Evolutionary conservation across 78 protist genomes (phyloP), one percentile per base, ranked within the genome.

Genomic region (Dictyostelium citrinum): DNA sequence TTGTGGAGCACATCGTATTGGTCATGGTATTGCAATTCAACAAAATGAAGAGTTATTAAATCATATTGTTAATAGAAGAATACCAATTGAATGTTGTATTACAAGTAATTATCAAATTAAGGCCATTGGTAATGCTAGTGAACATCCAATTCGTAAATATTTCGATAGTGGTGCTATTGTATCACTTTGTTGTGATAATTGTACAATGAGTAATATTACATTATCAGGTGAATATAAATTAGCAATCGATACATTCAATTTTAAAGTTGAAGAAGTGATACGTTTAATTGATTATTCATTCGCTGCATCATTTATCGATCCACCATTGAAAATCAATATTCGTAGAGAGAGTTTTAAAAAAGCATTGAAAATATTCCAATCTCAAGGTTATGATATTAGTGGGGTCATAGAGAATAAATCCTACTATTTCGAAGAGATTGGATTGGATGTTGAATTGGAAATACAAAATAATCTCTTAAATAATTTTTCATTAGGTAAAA

Each of bases 1-100:
- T 61, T 96, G 98, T 85, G 98, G 98, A 14, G 97, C 97, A 24
- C 95, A 96, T 58, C 83, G 98, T 29, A 95, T 97, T 70, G 98
- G 98, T 1, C 98, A 97, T 81, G 98, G 98, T 31, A 85, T 91
- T 49, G 68, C 90, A 27, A 27, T 68, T 77, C 79, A 81, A 39
- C 31, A 97, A 68, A 60, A 78, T 94, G 64, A 82, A 41, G 90
- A 90, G 2, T 67, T 94, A 11, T 71, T 90, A 10, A 55, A 71
- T 11, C 60, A 79, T 37, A 76, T 97, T 68, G 31, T 78, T 46
- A 43, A 83, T 96, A 14, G 98, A 95, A 27, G 80, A 1, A 49
- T 96, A 70, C 90, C 90, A 35, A 84, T 83, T 37, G 91, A 82
- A 83, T 88, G 96, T 83, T 94, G 96, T 46, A 43, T 70, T 10